A percentile compares a stretch with the other conserved stretches of the same genome.
Evolutionary conservation across 2,329 filamentous ascomycete genomes (phyloP).

Genomic region (Lithohypha guttulata): DNA sequence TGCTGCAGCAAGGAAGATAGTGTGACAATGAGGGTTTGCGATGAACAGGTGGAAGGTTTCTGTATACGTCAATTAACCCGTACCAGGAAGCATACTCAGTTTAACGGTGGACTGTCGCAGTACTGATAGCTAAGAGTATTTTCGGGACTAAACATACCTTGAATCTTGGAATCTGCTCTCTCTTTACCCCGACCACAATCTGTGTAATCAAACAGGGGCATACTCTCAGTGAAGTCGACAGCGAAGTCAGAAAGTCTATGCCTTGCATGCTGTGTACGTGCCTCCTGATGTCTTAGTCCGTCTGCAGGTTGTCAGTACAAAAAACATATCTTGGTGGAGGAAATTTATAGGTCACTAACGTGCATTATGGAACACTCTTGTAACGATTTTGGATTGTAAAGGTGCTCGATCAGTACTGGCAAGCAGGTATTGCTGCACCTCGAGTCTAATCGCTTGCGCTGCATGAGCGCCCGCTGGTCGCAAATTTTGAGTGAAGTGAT

Average conservation of each 20-base stretch:
- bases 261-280: no score
- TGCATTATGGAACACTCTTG: slow-evolving; percentile 18
- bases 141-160: slow-evolving; percentile 11
- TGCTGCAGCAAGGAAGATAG: slow-evolving; percentile 18
- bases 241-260: slow-evolving; percentile 13
- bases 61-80: slow-evolving; percentile 5
- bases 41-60: slow-evolving; percentile 20
- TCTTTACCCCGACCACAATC: slow-evolving; percentile 20
- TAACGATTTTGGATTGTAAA: slow-evolving; percentile 13
- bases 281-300: no score
- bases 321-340: no score
- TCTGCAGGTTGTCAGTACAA: no score
- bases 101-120: no score
- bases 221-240: slow-evolving; percentile 16
- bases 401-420: slow-evolving; percentile 13
- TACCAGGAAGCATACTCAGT: not conserved
- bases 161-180: slow-evolving; percentile 20
- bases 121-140: no score
- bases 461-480: slow-evolving; percentile 12
- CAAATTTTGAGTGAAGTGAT: slow-evolving; percentile 1
- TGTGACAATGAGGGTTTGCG: slow-evolving; percentile 17
- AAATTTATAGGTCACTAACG: no score
- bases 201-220: slow-evolving; percentile 19
- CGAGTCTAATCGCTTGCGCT: slow-evolving; percentile 15
- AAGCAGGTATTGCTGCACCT: slow-evolving; percentile 17